Evolutionary conservation across 129 eudicot species (phyloP), one percentile per base, ranked within the genome.

Genomic region (Apium graveolens): DNA sequence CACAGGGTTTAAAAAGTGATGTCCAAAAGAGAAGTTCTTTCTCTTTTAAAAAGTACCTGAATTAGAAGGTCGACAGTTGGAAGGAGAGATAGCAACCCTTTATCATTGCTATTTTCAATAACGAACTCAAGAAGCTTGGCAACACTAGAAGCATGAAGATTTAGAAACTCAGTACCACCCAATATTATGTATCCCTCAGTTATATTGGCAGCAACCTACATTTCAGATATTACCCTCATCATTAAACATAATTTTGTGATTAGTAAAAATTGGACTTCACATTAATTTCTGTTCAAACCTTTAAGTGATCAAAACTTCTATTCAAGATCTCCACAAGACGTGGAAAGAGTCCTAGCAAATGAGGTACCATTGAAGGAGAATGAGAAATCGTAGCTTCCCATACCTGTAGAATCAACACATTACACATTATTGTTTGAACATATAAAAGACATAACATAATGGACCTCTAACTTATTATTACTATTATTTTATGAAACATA

Each of bases 331-430:
- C 97, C 89, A 90, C 88, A 37, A 95, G 86, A 90, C 91, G 83
- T 27, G 96, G 96, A 70, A 94, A 94, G 78, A 82, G 86, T 70
- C 85, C 85, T 79, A 88, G 78, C 46, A 95, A 86, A 60, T 88
- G 96, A 60, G 97, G 96, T 75, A 78, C 86, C 91, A 88, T 89
- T 66, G 96, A 82, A 12, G 96, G 91, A 46, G 98, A 97, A 86
- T 91, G 85, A 74, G 97, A 82, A 74, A 94, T 86, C 37, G 97
- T 86, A 55, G 93, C 94, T 84, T 95, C 98, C 98, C 98, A 95
- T 85, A 95, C 86, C 98, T 95, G 97, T 85, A 84, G 73, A 49
- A 38, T 75, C 27, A 82, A 66, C 81, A 38, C 10, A 76, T 6
- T 24, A 76, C 60, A 35, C 38, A 38, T 4, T 38, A 2, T 38